These are phyloP conservation scores for Arabidopsis thaliana DNA, from an alignment of 345 rosid genomes.

Conservation along the genomic window TAIR10.1 NC_003075.7:12960501-12961000, in stretches of 20 bases:
- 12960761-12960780: conserved; percentile 59
- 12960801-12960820: conserved; percentile 30
- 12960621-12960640: conserved; percentile 75
- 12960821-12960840: conserved; percentile 4
- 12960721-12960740: conserved; percentile 58
- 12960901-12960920: not conserved
- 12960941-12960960: not conserved
- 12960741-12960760: conserved; percentile 71
- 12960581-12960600: conserved; percentile 80
- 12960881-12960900: not conserved
- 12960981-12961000: conserved; percentile 30
- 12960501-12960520: not conserved
- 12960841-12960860: conserved; percentile 10
- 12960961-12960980: not conserved
- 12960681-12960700: conserved; percentile 45
- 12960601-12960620: conserved; percentile 93
- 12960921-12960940: not conserved
- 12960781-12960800: conserved; percentile 41
- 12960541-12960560: conserved; percentile 1
- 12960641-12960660: conserved; percentile 87
- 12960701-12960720: conserved; percentile 43
- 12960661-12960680: conserved; percentile 61
- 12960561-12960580: conserved; percentile 48
- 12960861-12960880: not conserved
- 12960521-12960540: not conserved